Evolutionary conservation across 495 filamentous ascomycete species (phyloP).

Genomic region (Tricharina praecox): DNA sequence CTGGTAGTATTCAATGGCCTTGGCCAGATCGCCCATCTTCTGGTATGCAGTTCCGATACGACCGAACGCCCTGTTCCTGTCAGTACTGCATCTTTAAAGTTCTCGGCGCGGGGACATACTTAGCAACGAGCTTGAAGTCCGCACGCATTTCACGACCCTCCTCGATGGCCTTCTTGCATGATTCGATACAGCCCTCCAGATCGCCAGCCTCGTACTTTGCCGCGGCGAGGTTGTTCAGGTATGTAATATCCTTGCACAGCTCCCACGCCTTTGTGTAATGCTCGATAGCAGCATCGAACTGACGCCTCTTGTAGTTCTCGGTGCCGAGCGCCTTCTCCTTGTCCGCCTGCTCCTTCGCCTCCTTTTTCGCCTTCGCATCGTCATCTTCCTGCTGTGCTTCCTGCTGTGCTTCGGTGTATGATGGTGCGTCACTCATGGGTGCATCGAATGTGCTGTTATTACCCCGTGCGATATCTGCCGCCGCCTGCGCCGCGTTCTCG

Average conservation of each 20-base stretch:
- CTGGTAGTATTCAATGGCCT: conserved; percentile 81
- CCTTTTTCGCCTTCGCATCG: conserved; percentile 61
- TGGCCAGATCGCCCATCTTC: conserved; percentile 61
- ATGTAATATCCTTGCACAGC: conserved; percentile 85
- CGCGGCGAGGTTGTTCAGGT: conserved; percentile 88
- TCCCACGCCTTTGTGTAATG: conserved; percentile 96
- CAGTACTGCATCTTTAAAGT: no score
- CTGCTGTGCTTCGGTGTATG: no score
- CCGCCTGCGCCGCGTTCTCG: conserved; percentile 33
- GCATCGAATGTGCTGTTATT: conserved; percentile 72
- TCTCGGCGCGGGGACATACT: conserved; percentile 45
- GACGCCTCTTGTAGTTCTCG: conserved; percentile 91
- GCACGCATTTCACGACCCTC: conserved; percentile 72
- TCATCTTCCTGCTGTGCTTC: conserved; percentile 51
- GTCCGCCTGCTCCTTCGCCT: conserved; percentile 84
- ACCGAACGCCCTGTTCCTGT: conserved; percentile 61
- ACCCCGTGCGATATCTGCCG: conserved; percentile 28
- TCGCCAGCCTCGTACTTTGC: conserved; percentile 94
- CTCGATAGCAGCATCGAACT: conserved; percentile 84
- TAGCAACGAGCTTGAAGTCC: conserved; percentile 94
- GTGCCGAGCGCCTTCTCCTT: conserved; percentile 89
- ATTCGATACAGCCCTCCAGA: conserved; percentile 65
- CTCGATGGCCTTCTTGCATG: conserved; percentile 74
- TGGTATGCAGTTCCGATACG: conserved; percentile 83
- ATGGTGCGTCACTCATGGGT: conserved; percentile 54